Conservation (phyloP, 176 grass and related monocot genomes). For the Miscanthus lutarioriparius region DNA sequence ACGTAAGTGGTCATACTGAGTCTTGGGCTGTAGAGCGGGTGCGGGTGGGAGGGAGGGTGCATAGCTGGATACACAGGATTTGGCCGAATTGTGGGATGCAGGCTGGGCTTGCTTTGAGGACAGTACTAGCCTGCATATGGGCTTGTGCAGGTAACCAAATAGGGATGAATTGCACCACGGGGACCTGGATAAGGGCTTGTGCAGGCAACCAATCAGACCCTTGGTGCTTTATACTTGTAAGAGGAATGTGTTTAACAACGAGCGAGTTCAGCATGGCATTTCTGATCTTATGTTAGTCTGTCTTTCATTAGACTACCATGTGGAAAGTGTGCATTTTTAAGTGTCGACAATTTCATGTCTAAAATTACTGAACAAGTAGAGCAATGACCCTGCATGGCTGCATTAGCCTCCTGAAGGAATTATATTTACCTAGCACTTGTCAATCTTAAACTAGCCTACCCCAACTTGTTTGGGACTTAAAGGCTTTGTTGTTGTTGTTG, state of each 20-base stretch:
- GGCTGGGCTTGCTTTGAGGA: neutral
- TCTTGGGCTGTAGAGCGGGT: neutral
- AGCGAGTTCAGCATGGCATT: neutral
- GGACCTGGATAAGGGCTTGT: neutral
- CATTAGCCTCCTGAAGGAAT: neutral
- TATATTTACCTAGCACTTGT: neutral
- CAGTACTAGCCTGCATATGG: neutral
- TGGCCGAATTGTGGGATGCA: neutral
- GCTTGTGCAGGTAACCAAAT: neutral
- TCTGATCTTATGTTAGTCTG: neutral
- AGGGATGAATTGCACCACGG: neutral
- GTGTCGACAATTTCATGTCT: neutral
- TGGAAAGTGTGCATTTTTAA: neutral
- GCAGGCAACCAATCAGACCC: neutral
- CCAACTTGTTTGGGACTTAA: too few relatives aligned
- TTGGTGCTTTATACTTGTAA: neutral
- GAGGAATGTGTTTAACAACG: slow-evolving; percentile 1
- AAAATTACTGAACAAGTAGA: slow-evolving; percentile 1
- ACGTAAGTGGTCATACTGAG: neutral
- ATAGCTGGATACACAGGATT: neutral
- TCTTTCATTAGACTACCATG: neutral
- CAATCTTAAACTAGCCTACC: neutral
- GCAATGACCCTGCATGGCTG: neutral
- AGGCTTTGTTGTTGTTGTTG: too few relatives aligned
- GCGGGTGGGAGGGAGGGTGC: neutral